phyloP scores from a whole-genome alignment of 257 asterid species.

The Phtheirospermum japonicum region DNA sequence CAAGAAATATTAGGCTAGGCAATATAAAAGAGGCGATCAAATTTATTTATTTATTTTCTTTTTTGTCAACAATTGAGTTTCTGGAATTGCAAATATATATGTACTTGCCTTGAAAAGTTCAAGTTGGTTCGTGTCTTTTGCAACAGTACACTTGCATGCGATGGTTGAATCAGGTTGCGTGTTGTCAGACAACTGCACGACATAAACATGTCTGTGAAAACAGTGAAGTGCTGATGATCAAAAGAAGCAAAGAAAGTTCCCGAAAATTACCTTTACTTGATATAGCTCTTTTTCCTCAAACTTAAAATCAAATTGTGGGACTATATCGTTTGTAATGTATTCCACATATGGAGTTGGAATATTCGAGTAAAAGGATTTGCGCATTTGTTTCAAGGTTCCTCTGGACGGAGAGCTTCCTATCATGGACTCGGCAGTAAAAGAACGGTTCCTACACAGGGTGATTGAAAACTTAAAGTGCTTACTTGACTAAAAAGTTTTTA shows the following conservation, averaged over 20 bases:
- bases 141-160: slow-evolving; percentile 45
- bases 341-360: slow-evolving; percentile 39
- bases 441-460: slow-evolving; percentile 29
- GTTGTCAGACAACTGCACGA: slow-evolving; percentile 40
- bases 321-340: slow-evolving; percentile 30
- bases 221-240: too few relatives aligned
- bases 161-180: slow-evolving; percentile 38
- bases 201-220: slow-evolving; percentile 17
- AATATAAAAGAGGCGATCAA: not conserved
- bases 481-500: not conserved
- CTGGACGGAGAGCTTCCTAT: slow-evolving; percentile 15
- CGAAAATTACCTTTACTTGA: too few relatives aligned
- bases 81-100: not conserved
- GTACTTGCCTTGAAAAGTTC: slow-evolving; percentile 45
- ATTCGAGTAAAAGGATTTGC: slow-evolving; percentile 40
- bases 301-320: slow-evolving; percentile 30
- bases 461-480: not conserved
- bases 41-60: too few relatives aligned
- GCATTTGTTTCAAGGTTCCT: slow-evolving; percentile 28
- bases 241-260: not conserved
- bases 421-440: slow-evolving; percentile 29
- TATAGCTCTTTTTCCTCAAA: slow-evolving; percentile 42
- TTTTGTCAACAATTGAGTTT: not conserved
- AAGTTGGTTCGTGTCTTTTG: slow-evolving; percentile 31
- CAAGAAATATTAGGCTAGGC: not conserved